Base-by-base conservation (phyloP, 257 asterid genomes). In the Linaria vulgaris region DNA sequence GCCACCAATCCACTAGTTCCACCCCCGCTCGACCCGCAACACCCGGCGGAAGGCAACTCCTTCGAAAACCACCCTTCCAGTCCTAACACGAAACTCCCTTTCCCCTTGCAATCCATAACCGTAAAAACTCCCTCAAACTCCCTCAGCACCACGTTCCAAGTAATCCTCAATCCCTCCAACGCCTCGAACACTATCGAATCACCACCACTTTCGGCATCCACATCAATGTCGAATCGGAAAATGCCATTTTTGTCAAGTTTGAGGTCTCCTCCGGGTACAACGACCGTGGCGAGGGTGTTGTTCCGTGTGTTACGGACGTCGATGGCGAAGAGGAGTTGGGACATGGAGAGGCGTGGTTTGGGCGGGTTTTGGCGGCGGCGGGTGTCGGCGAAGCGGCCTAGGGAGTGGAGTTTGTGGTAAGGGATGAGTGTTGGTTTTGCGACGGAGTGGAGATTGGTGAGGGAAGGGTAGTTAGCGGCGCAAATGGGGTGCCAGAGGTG, bases 1-100 rank as follows among this genome's bases (percentile, higher is more conserved):
- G 86, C 92, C 74, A 83, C 89, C 76, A 88, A 55, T 45, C 96
- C 96, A 20, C 98, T 77, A 0, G 72, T 79, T 4, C 54, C 69
- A 21, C 68, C 67, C 63, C 78, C 59, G n/a, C n/a, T n/a, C n/a
- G n/a, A n/a, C 21, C 69, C 63, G 73, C 96, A 85, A 37, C 96
- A 84, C 64, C 86, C 87, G 2, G 85, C 27, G 63, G 78, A 19
- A 56, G 94, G 96, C 12, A 91, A 78, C 82, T 86, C 98, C 83
- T 85, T 83, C 6, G 94, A 84, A 50, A 86, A 85, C 96, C 96
- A 91, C 61, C 90, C 96, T 69, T 87, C 92, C 70, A 83, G 46
- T 16, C 98, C 95, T 79, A 85, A n/a, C 1, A 88, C 83, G 45
- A 81, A 83, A 12, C 76, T 78, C 43, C 92, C 92, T 17, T 71